Evolutionary conservation across 2,329 filamentous ascomycete species (phyloP).

Genomic region (Aureobasidium leucospermi): DNA sequence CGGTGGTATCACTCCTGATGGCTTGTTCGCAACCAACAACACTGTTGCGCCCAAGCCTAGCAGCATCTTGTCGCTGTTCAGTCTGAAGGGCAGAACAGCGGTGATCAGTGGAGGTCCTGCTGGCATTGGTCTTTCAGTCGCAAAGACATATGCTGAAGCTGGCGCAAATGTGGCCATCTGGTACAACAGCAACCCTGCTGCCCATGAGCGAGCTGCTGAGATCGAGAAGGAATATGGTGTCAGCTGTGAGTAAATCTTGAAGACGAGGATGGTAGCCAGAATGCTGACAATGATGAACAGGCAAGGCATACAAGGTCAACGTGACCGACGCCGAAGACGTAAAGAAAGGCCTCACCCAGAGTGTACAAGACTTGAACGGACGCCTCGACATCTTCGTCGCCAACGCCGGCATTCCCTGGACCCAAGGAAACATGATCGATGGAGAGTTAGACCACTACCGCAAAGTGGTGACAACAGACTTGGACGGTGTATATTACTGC

Average conservation of each 20-base stretch:
- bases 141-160: slow-evolving; percentile 30
- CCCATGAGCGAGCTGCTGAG: slow-evolving; percentile 25
- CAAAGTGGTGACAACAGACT: slow-evolving; percentile 61
- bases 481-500: slow-evolving; percentile 73
- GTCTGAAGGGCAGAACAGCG: slow-evolving; percentile 28
- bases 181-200: slow-evolving; percentile 34
- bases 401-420: slow-evolving; percentile 71
- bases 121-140: slow-evolving; percentile 29
- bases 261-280: background rate
- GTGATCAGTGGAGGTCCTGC: slow-evolving; percentile 30
- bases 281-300: slow-evolving; percentile 21
- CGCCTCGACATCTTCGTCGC: slow-evolving; percentile 72
- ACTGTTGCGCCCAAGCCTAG: slow-evolving; percentile 25
- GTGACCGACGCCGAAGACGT: slow-evolving; percentile 36
- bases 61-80: slow-evolving; percentile 25
- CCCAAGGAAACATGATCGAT: slow-evolving; percentile 59
- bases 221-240: slow-evolving; percentile 28
- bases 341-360: slow-evolving; percentile 34
- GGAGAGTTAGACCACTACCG: slow-evolving; percentile 57
- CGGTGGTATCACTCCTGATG: slow-evolving; percentile 29
- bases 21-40: slow-evolving; percentile 30
- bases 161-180: slow-evolving; percentile 40
- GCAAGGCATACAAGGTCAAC: slow-evolving; percentile 44
- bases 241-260: slow-evolving; percentile 21
- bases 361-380: slow-evolving; percentile 59